Evolutionary conservation across 1,284 basidiomycete genomes (phyloP).

Genomic region (Apiotrichum gamsii): DNA sequence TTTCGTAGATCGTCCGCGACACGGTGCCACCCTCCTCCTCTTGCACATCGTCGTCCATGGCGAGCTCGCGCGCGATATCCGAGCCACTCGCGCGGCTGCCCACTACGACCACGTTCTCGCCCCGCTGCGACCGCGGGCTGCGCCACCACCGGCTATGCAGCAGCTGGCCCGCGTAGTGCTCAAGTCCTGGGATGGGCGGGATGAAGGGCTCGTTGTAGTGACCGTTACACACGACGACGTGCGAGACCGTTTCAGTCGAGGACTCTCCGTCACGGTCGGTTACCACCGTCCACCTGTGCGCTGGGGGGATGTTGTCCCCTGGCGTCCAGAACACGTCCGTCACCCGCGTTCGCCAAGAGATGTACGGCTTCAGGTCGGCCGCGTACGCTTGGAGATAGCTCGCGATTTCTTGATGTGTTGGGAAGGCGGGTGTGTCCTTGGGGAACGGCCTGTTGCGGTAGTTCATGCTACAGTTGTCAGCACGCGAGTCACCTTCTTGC

Average conservation of each 20-base stretch:
- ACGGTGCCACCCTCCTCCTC: too few relatives aligned
- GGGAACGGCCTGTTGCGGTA: slow-evolving; percentile 19
- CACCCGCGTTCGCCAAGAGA: slow-evolving; percentile 11
- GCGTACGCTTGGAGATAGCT: slow-evolving; percentile 17
- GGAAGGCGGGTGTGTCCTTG: slow-evolving; percentile 16
- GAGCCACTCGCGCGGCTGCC: slow-evolving; percentile 52
- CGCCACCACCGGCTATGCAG: slow-evolving; percentile 51
- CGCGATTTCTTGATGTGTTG: slow-evolving; percentile 15
- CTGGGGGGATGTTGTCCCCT: not conserved
- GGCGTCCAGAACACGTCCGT: slow-evolving; percentile 13
- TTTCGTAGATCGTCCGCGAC: slow-evolving; percentile 42
- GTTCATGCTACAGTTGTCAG: slow-evolving; percentile 15
- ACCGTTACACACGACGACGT: slow-evolving; percentile 45
- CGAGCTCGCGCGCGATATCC: slow-evolving; percentile 52
- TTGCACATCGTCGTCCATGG: slow-evolving; percentile 32
- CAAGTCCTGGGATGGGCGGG: slow-evolving; percentile 46
- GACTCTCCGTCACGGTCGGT: slow-evolving; percentile 1
- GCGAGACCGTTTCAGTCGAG: slow-evolving; percentile 25
- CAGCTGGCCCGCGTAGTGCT: slow-evolving; percentile 43
- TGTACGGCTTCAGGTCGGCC: slow-evolving; percentile 24
- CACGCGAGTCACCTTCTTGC: not conserved
- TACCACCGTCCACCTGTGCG: slow-evolving; percentile 18
- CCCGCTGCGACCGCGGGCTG: slow-evolving; percentile 34
- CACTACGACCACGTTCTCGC: slow-evolving; percentile 50
- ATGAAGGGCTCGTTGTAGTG: slow-evolving; percentile 51